Percentiles rank a stretch among this genome's conserved stretches.
These are phyloP conservation scores for Ganoderma resinaceum DNA, from an alignment of 1,284 basidiomycete genomes.

Conservation along the genomic window DNA sequence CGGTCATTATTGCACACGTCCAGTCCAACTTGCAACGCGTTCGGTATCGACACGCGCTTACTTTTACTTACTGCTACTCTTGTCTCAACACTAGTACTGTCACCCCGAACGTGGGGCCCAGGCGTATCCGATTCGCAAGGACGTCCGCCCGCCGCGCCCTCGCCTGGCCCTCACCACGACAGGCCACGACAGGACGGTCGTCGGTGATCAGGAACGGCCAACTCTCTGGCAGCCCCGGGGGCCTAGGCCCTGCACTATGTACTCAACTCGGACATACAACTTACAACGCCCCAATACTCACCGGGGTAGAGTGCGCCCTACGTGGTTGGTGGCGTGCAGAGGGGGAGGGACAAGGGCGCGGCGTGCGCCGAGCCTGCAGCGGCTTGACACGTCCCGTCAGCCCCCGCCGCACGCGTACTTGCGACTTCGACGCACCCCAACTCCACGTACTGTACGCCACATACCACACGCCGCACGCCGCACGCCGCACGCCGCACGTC, in stretches of 20 bases:
- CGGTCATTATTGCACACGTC: background rate
- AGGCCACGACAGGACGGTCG: too few species aligned
- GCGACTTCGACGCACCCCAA: background rate
- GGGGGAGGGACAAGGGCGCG: background rate
- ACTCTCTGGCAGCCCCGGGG: background rate
- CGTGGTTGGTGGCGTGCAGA: background rate
- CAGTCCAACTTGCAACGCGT: background rate
- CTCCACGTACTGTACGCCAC: too few species aligned
- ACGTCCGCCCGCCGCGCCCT: too few species aligned
- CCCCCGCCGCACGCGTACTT: background rate
- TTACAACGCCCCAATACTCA: background rate
- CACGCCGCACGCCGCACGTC: background rate
- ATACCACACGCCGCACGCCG: background rate
- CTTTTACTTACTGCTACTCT: too few species aligned
- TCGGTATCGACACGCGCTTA: background rate
- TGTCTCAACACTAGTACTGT: background rate
- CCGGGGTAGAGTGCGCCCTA: background rate
- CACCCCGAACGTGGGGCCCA: background rate
- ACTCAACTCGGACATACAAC: too few species aligned
- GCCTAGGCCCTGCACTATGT: background rate
- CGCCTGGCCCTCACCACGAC: background rate
- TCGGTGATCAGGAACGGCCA: background rate
- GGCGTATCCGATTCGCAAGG: background rate
- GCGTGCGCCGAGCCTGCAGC: background rate
- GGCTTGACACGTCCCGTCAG: background rate